A percentile compares a stretch with the other conserved stretches of the same genome.
phyloP scores from a whole-genome alignment of 129 eudicot genomes.

The Smallanthus sonchifolius region DNA sequence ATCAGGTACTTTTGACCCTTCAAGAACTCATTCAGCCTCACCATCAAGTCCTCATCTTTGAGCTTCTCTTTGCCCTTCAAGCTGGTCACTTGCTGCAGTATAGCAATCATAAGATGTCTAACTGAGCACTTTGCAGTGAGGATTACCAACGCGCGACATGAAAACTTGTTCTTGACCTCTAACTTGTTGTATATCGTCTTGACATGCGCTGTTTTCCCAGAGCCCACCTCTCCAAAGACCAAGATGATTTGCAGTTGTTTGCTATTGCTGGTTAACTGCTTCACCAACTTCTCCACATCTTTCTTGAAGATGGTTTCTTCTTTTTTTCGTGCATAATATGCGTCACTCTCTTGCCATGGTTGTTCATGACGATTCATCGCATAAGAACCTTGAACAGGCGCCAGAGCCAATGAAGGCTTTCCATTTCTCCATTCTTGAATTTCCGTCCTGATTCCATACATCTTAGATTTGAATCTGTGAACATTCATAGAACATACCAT shows the following conservation, averaged over 20 bases:
- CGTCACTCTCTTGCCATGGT: constrained; percentile 23
- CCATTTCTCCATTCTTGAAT: constrained; percentile 16
- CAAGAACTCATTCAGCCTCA: constrained; percentile 12
- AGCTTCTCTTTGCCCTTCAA: constrained; percentile 1
- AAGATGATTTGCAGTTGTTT: constrained; percentile 28
- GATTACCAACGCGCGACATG: constrained; percentile 22
- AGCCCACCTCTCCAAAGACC: constrained; percentile 33
- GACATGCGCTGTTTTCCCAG: constrained; percentile 38
- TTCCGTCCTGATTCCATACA: constrained; percentile 17
- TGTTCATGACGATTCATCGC: neutral
- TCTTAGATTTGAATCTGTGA: constrained; percentile 4
- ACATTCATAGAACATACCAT: constrained; percentile 1
- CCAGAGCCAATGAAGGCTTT: constrained; percentile 14
- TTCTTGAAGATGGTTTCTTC: constrained; percentile 29
- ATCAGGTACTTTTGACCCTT: constrained; percentile 34
- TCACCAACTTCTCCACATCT: constrained; percentile 28
- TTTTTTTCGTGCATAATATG: constrained; percentile 14
- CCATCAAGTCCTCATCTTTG: constrained; percentile 7
- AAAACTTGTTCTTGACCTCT: constrained; percentile 22
- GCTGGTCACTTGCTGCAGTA: constrained; percentile 17
- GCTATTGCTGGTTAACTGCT: constrained; percentile 18
- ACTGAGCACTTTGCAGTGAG: constrained; percentile 16
- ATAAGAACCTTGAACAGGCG: constrained; percentile 2
- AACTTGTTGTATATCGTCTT: constrained; percentile 31
- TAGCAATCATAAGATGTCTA: constrained; percentile 19